Evolutionary conservation across 352 stramenopile genomes (phyloP), one percentile per base, ranked within the genome.

Genomic region (Globisporangium camurandrum): DNA sequence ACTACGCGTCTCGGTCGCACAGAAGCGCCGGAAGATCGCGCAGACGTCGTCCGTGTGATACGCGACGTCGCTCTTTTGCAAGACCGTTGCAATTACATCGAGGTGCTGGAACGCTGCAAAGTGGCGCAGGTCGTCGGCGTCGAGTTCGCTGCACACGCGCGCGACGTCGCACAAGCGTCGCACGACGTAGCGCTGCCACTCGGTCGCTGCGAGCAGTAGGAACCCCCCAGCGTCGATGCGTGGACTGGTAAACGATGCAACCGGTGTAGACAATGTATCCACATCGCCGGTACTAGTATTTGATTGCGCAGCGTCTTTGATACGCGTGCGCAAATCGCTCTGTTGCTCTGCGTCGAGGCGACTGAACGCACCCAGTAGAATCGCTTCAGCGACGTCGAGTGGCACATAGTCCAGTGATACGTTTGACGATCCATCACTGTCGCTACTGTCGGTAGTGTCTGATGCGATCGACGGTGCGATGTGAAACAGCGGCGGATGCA

Each of bases 181-280:
- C 19, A 84, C 59, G 14, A 90, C 61, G 49, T 89, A 89, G 2
- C 62, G 66, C 31, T 82, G 70, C 78, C 81, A 93, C 51, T 93
- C 81, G 16, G 68, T 37, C 10, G 90, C 37, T 8, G 69, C 65
- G 1, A 88, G 33, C 3, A 90, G 59, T 0, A 93, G 64, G 27
- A 93, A 88, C 10, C 54, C 38, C 3, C 67, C 66, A 1, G 69
- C 74, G 8, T 76, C 57, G 14, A 88, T 66, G 16, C 23, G 57
- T n/a, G 50, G 57, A 42, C 31, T 24, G 10, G 44, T 20, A 56
- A n/a, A n/a, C n/a, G n/a, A n/a, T n/a, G n/a, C n/a, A n/a, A n/a
- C n/a, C n/a, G n/a, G n/a, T n/a, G n/a, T n/a, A n/a, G n/a, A n/a
- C n/a, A n/a, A n/a, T n/a, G n/a, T n/a, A n/a, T n/a, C n/a, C n/a